Evolutionary conservation across 805 yeast genomes (phyloP).

Genomic region (Saturnispora galanensis): DNA sequence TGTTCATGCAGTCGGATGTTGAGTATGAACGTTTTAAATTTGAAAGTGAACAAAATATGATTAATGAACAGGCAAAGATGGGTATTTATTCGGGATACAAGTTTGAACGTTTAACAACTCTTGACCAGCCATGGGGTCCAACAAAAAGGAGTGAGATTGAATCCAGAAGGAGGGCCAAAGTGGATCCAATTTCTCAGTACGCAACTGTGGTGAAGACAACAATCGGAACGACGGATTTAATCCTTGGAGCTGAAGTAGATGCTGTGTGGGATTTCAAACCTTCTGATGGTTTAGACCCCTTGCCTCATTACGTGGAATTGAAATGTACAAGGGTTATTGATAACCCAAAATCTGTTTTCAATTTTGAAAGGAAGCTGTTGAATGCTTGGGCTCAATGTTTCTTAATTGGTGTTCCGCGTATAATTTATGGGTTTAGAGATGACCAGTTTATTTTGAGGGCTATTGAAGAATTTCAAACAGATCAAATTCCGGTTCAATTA

Average conservation of each 20-base stretch:
- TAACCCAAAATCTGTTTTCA: conserved; percentile 45
- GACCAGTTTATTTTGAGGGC: conserved; percentile 51
- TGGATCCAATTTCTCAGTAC: conserved; percentile 69
- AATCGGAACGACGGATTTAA: conserved; percentile 57
- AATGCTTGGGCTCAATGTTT: conserved; percentile 92
- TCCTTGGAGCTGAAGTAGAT: conserved; percentile 87
- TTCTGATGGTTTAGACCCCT: conserved; percentile 31
- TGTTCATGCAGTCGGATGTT: conserved; percentile 44
- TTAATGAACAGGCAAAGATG: conserved; percentile 26
- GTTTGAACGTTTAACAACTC: conserved; percentile 71
- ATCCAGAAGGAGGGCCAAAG: conserved; percentile 45
- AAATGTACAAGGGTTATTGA: conserved; percentile 58
- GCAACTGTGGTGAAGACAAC: conserved; percentile 77
- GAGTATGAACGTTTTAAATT: conserved; percentile 25
- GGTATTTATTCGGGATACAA: conserved; percentile 68
- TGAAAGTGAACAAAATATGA: conserved; percentile 22
- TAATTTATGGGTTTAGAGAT: conserved; percentile 83
- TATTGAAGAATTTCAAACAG: conserved; percentile 69
- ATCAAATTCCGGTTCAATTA: conserved; percentile 63
- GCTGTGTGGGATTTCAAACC: conserved; percentile 80
- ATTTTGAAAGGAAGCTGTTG: conserved; percentile 68
- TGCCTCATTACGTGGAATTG: conserved; percentile 74
- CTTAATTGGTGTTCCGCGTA: conserved; percentile 69
- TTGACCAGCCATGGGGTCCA: conserved; percentile 66
- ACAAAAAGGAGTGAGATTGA: conserved; percentile 61